Conservation (phyloP, 1,139 yeast genomes). For the Yueomyces sp. region DNA sequence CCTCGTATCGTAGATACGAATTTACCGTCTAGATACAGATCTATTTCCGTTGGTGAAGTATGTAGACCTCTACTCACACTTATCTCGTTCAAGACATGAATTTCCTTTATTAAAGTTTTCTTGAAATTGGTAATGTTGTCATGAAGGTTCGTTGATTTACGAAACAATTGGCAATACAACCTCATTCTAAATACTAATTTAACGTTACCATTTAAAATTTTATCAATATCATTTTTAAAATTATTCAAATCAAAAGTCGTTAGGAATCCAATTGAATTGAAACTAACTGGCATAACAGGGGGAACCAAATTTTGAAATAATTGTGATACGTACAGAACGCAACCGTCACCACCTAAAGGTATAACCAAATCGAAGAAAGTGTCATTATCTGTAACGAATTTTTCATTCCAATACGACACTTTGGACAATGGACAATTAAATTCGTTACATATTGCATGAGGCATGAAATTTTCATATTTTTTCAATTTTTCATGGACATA, state of each 20-base stretch:
- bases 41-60: constrained; percentile 75
- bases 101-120: constrained; percentile 39
- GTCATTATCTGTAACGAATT: constrained; percentile 35
- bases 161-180: constrained; percentile 52
- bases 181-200: constrained; percentile 74
- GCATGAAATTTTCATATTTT: constrained; percentile 50
- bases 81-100: constrained; percentile 72
- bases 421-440: constrained; percentile 22
- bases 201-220: constrained; percentile 54
- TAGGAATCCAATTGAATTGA: constrained; percentile 59
- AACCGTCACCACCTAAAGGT: constrained; percentile 84
- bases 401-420: constrained; percentile 56
- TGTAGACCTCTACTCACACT: constrained; percentile 85
- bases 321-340: constrained; percentile 69
- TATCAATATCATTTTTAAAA: constrained; percentile 43
- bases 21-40: constrained; percentile 71
- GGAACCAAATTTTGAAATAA: constrained; percentile 74
- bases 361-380: constrained; percentile 62
- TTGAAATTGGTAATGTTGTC: constrained; percentile 2
- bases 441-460: constrained; percentile 24
- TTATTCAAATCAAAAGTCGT: constrained; percentile 68
- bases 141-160: constrained; percentile 12
- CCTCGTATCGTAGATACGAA: constrained; percentile 80
- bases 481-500: constrained; percentile 63
- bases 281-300: constrained; percentile 68